Base-by-base conservation (phyloP, 352 stramenopile species). In the Phytophthora pluvialis region DNA sequence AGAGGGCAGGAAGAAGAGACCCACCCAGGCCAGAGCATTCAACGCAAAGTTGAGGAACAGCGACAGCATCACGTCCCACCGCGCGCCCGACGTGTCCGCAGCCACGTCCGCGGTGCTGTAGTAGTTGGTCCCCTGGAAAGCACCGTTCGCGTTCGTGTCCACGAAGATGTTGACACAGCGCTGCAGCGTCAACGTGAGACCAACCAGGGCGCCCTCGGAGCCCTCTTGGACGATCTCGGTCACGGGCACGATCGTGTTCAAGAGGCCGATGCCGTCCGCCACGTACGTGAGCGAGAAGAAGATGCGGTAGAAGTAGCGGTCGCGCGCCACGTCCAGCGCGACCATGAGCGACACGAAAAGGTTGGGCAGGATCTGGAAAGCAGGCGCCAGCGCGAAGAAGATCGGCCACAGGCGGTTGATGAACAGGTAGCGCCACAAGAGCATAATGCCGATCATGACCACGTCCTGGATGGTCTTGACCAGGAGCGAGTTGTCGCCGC, bases 161-260 rank as follows among this genome's bases (percentile, higher is more conserved):
- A 89, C 72, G 59, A 89, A 89, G 12, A 84, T 79, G 38, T 75
- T 82, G 25, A 88, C 71, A 35, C 78, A 77, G 25, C 75, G 73
- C 61, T 89, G 78, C 49, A 91, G 59, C 8, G 80, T 83, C n/a
- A 89, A 62, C 18, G 69, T 80, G 31, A 91, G 70, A 16, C 82
- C 82, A 39, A 89, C 79, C 4, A 85, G 75, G 1, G 80, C 76
- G 11, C 80, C 82, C 39, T 91, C 82, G 0, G 75, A 89, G 2
- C 82, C 82, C 51, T 87, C 77, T 58, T 91, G 75, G 26, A 84
- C 78, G 58, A 91, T 89, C 49, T 91, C 82, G 3, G 77, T 88
- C 16, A 89, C 67, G 5, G 82, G 80, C 26, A 89, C 78, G 52
- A 89, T 74, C 33, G 69, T 75, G 55, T 81, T 82, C 26, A 91